A percentile compares a stretch with the other conserved stretches of the same genome.
Evolutionary conservation across 163 green algal genomes (phyloP).

Genomic region (Scenedesmus sp.): DNA sequence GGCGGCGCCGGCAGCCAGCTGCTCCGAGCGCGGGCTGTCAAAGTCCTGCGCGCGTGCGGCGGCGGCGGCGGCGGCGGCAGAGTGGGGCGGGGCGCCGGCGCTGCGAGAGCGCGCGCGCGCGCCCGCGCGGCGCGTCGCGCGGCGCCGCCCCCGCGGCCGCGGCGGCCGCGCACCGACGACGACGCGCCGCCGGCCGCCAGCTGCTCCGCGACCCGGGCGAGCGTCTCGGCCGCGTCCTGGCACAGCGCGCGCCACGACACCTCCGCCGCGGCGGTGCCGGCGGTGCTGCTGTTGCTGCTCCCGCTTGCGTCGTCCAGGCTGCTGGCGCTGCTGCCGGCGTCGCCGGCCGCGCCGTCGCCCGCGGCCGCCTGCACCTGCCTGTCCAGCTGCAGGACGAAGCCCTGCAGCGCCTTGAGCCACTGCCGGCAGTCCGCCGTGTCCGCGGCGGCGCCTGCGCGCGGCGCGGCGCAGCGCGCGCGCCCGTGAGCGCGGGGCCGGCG

Average conservation of each 20-base stretch:
- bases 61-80: not conserved
- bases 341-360: not conserved
- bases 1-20: not conserved
- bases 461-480: too few species aligned
- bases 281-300: conserved; percentile 34
- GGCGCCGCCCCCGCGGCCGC: too few species aligned
- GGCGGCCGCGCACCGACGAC: not conserved
- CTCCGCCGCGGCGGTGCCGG: not conserved
- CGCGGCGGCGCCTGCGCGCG: not conserved
- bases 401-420: conserved; percentile 32
- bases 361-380: conserved; percentile 9
- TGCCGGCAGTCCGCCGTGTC: conserved; percentile 2
- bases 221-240: conserved; percentile 29
- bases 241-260: conserved; percentile 30
- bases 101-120: not conserved
- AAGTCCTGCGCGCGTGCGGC: conserved; percentile 9
- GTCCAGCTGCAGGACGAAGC: conserved; percentile 23
- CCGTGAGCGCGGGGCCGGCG: not conserved
- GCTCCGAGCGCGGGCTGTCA: conserved; percentile 8
- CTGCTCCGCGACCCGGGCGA: conserved; percentile 5
- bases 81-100: not conserved
- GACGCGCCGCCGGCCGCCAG: not conserved
- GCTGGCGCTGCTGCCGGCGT: conserved; percentile 3
- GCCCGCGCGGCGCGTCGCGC: too few species aligned
- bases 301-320: conserved; percentile 20